Evolutionary conservation across 257 asterid genomes (phyloP).

Genomic region (Nicotiana tabacum): DNA sequence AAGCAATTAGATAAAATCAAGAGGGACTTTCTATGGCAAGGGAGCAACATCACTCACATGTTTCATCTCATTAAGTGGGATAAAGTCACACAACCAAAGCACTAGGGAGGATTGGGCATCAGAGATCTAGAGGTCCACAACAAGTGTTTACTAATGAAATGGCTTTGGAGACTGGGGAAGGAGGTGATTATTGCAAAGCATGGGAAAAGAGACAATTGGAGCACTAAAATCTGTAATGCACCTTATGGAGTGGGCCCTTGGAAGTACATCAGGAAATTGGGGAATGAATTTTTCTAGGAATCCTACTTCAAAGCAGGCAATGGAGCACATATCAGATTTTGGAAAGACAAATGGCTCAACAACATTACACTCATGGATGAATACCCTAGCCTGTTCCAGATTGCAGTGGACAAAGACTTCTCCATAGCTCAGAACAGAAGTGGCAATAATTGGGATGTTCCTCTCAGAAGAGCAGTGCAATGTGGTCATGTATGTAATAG

Average conservation of each 20-base stretch:
- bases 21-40: not conserved
- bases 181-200: not conserved
- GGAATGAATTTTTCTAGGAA: not conserved
- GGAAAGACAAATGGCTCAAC: not conserved
- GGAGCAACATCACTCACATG: not conserved
- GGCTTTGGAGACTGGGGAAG: not conserved
- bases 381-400: not conserved
- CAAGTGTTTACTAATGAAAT: not conserved
- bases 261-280: not conserved
- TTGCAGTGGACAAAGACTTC: not conserved
- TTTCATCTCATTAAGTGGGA: not conserved
- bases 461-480: not conserved
- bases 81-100: not conserved
- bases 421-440: not conserved
- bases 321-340: not conserved
- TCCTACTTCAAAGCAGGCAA: not conserved
- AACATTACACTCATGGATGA: not conserved
- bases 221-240: not conserved
- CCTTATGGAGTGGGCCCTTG: too few relatives aligned
- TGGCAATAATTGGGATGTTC: not conserved
- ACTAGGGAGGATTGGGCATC: not conserved
- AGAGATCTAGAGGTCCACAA: not conserved
- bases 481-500: too few relatives aligned
- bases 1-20: not conserved
- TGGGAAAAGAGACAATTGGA: not conserved